Percentiles rank a stretch among this genome's conserved stretches.
These are phyloP conservation scores for Mortierella alpina DNA, from an alignment of 192 early-diverging fungal species.

Conservation along the genomic window DNA sequence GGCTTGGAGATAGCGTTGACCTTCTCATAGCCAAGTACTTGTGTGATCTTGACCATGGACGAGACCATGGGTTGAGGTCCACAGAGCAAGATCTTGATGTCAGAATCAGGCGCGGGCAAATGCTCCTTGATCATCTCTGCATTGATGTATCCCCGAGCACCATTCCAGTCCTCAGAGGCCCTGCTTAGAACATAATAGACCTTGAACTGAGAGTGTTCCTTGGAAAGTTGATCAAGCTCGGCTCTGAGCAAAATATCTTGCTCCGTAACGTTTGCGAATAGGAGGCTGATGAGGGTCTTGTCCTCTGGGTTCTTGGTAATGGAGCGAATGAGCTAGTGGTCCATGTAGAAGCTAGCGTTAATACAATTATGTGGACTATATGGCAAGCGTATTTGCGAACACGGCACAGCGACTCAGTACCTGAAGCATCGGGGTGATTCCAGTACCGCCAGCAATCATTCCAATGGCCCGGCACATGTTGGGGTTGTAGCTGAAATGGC, in stretches of 20 bases:
- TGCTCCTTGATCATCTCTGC: slow-evolving; percentile 82
- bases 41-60: slow-evolving; percentile 77
- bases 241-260: slow-evolving; percentile 89
- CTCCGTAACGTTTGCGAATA: slow-evolving; percentile 91
- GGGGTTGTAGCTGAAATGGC: slow-evolving; percentile 85
- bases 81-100: slow-evolving; percentile 91
- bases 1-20: slow-evolving; percentile 82
- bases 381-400: neutral
- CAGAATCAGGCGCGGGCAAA: slow-evolving; percentile 76
- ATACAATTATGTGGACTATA: neutral
- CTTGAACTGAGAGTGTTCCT: slow-evolving; percentile 79
- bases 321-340: slow-evolving; percentile 79
- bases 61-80: slow-evolving; percentile 92
- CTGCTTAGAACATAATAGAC: slow-evolving; percentile 88
- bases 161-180: slow-evolving; percentile 82
- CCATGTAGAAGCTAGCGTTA: neutral
- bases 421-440: slow-evolving; percentile 96
- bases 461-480: slow-evolving; percentile 84
- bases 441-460: slow-evolving; percentile 96
- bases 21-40: slow-evolving; percentile 83
- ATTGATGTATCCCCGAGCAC: slow-evolving; percentile 87
- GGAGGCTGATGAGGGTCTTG: slow-evolving; percentile 83
- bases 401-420: slow-evolving; percentile 12
- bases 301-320: slow-evolving; percentile 88
- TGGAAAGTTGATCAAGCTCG: slow-evolving; percentile 82